phyloP scores from a whole-genome alignment of 768 basidiomycete genomes.

The Suillus placidus region DNA sequence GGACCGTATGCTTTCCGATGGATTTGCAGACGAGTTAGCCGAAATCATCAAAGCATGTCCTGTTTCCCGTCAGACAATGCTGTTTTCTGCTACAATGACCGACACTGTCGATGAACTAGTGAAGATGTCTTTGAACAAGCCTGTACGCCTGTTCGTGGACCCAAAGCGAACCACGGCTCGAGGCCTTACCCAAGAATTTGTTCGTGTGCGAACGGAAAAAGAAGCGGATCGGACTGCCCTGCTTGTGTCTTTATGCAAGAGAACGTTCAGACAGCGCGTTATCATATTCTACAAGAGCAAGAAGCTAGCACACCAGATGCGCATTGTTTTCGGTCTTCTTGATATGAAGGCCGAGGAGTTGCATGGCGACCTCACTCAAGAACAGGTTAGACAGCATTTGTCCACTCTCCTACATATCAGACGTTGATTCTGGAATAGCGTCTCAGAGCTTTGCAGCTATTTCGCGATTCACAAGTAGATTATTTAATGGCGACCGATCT shows the following conservation, averaged over 20 bases:
- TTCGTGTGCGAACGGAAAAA: slow-evolving; percentile 82
- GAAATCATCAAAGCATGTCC: slow-evolving; percentile 95
- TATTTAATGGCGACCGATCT: slow-evolving; percentile 96
- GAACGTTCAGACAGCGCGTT: slow-evolving; percentile 80
- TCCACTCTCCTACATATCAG: slow-evolving; percentile 8
- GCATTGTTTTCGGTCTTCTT: slow-evolving; percentile 87
- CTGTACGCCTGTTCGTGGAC: slow-evolving; percentile 94
- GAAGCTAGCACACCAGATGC: slow-evolving; percentile 96
- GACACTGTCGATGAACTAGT: slow-evolving; percentile 95
- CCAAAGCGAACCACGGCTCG: slow-evolving; percentile 87
- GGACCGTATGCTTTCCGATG: slow-evolving; percentile 94
- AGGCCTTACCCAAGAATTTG: slow-evolving; percentile 91
- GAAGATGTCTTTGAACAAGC: slow-evolving; percentile 88
- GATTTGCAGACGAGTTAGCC: slow-evolving; percentile 90
- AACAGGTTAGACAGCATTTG: slow-evolving; percentile 62
- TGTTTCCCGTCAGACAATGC: slow-evolving; percentile 89
- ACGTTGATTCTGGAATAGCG: slow-evolving; percentile 52
- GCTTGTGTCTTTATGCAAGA: slow-evolving; percentile 81
- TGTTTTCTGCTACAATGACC: slow-evolving; percentile 99
- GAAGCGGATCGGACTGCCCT: slow-evolving; percentile 77
- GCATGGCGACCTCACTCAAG: slow-evolving; percentile 95
- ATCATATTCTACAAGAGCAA: slow-evolving; percentile 97
- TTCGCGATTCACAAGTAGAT: slow-evolving; percentile 86
- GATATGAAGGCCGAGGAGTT: slow-evolving; percentile 90
- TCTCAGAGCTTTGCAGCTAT: slow-evolving; percentile 80